Evolutionary conservation across 345 rosid genomes (phyloP).

Genomic region (Salix dunnii): DNA sequence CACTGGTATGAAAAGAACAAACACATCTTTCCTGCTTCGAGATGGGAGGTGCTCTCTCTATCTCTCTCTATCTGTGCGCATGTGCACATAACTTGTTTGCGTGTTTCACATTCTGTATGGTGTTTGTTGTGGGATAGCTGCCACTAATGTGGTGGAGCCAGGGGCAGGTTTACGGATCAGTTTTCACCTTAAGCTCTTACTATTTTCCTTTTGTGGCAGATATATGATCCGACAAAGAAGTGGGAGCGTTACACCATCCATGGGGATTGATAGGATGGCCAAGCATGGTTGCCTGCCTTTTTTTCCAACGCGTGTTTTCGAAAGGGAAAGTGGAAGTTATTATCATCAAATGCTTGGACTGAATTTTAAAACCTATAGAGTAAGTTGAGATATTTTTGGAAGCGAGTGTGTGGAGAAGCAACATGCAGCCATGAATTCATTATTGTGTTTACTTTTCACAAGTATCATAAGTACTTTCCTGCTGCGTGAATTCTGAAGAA

Average conservation of each 20-base stretch:
- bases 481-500: not conserved
- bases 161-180: not conserved
- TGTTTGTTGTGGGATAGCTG: not conserved
- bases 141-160: not conserved
- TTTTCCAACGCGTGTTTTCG: not conserved
- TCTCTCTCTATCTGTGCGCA: not conserved
- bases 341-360: not conserved
- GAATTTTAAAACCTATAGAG: not conserved
- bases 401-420: not conserved
- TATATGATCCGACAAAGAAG: constrained; percentile 81
- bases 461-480: not conserved
- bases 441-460: not conserved
- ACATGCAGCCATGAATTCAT: not conserved
- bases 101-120: not conserved
- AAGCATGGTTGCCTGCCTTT: not conserved
- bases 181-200: not conserved
- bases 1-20: constrained; percentile 99
- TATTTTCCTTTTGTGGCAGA: constrained; percentile 32
- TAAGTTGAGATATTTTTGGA: not conserved
- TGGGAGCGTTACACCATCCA: constrained; percentile 98
- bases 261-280: constrained; percentile 51
- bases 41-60: constrained; percentile 79
- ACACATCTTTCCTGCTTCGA: constrained; percentile 97
- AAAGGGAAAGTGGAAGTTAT: not conserved
- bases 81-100: not conserved